Evolutionary conservation across 2,329 filamentous ascomycete species (phyloP), one percentile per base, ranked within the genome.

Genomic region (Penicillium griseofulvum): DNA sequence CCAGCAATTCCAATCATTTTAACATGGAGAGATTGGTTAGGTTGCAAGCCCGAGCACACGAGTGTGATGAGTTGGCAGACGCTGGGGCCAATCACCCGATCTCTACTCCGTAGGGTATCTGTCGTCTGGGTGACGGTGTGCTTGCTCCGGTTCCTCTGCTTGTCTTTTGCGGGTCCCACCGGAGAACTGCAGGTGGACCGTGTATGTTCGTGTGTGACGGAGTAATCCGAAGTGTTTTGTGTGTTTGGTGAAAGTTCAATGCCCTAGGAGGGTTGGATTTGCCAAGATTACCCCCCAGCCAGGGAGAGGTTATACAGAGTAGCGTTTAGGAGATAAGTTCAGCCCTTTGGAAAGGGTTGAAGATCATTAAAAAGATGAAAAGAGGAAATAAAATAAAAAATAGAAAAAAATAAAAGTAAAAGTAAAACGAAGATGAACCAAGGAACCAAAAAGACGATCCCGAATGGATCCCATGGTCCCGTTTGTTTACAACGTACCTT

Each of bases 31-130:
- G 17, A 26, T 42, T 31, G 47, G 36, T 12, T 7, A 34, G 14
- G 12, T 47, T 8, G 19, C 10, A 19, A 33, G 52, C 22, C 29
- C 12, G 37, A 54, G 46, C 41, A 47, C 50, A 17, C 29, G 29
- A 49, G 43, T 53, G 58, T 64, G 61, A 64, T 61, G 62, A 58
- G 60, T 47, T 63, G 63, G 63, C 63, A 65, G 54, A 16, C 22
- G 12, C 36, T 28, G 42, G 61, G 49, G 52, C 63, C 61, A 64
- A 65, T 65, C 56, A 53, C 26, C 31, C 54, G 49, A 48, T 39
- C 33, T 51, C 50, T 52, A n/a, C n/a, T n/a, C n/a, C n/a, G n/a
- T n/a, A 57, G 52, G 49, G 46, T 48, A 16, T 42, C 22, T 42
- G 61, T 65, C 63, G 61, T 60, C 63, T 47, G 50, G 63, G 56